Conservation (phyloP, 1,139 yeast species). For the Geotrichum phurueaensis region DNA sequence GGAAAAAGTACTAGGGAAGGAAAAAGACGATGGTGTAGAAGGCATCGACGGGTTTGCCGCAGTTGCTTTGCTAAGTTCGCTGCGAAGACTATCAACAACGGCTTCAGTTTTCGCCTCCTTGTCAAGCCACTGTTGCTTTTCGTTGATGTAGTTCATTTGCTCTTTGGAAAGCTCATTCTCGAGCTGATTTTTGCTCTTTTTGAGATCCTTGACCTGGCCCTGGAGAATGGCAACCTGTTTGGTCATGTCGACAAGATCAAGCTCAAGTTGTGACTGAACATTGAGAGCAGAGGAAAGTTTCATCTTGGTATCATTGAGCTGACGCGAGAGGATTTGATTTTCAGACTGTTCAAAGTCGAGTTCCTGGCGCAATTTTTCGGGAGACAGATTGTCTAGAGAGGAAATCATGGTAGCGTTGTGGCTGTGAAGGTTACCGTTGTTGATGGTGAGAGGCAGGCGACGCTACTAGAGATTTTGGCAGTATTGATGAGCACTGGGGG, state of each 20-base stretch:
- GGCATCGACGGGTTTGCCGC: not conserved
- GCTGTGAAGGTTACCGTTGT: not conserved
- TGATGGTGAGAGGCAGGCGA: not conserved
- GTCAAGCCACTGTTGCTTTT: constrained; percentile 33
- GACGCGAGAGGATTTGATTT: constrained; percentile 23
- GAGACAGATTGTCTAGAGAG: not conserved
- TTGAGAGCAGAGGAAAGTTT: constrained; percentile 21
- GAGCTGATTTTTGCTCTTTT: constrained; percentile 24
- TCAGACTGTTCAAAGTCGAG: constrained; percentile 30
- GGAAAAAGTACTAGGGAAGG: not conserved
- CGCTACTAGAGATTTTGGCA: not conserved
- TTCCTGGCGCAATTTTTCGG: constrained; percentile 22
- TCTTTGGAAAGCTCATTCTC: constrained; percentile 27
- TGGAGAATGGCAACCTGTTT: constrained; percentile 22
- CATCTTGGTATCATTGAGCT: constrained; percentile 23
- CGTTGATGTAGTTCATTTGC: constrained; percentile 32
- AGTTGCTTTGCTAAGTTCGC: constrained; percentile 2
- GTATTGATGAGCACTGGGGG: not conserved
- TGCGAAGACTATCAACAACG: constrained; percentile 21
- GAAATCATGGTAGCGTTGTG: not conserved
- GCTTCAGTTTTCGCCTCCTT: constrained; percentile 28
- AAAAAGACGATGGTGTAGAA: not conserved
- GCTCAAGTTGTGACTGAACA: constrained; percentile 29
- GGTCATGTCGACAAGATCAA: constrained; percentile 30
- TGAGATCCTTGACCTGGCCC: constrained; percentile 24